A percentile compares a stretch with the other conserved stretches of the same genome.
Evolutionary conservation across 805 yeast species (phyloP).

Genomic region (Maudiozyma bulderi): DNA sequence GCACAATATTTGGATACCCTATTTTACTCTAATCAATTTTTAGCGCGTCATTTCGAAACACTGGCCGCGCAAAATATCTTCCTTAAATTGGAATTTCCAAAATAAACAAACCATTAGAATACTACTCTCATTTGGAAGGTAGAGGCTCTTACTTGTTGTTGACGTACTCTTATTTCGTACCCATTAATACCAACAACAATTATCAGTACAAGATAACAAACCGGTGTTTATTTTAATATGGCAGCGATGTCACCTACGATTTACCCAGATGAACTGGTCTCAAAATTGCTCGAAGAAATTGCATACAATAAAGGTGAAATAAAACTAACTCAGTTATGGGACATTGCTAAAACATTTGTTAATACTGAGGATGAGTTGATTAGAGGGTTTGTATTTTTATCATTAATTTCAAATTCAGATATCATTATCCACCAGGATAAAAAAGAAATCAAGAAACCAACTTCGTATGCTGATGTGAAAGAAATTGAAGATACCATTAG

Average conservation of each 20-base stretch:
- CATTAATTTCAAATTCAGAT: conserved; percentile 12
- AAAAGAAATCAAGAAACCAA: conserved; percentile 3
- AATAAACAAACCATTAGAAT: too few relatives aligned
- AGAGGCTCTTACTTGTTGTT: too few relatives aligned
- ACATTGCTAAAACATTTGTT: conserved; percentile 4
- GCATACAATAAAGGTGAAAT: conserved; percentile 25
- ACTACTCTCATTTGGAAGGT: too few relatives aligned
- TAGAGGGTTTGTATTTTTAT: conserved; percentile 14
- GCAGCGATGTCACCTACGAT: conserved; percentile 3
- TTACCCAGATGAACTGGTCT: conserved; percentile 27
- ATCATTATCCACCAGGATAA: conserved; percentile 8
- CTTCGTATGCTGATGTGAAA: conserved; percentile 1
- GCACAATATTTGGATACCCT: too few relatives aligned
- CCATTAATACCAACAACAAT: too few relatives aligned
- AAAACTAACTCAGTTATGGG: conserved; percentile 12
- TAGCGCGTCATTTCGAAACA: too few relatives aligned
- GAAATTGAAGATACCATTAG: conserved; percentile 3
- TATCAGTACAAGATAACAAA: too few relatives aligned
- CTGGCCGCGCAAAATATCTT: too few relatives aligned
- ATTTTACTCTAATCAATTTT: too few relatives aligned
- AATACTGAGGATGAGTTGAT: conserved; percentile 6
- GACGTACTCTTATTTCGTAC: too few relatives aligned
- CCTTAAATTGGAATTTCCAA: too few relatives aligned
- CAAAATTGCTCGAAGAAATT: conserved; percentile 19
- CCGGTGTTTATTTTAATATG: too few relatives aligned